Percentiles rank a stretch among this genome's conserved stretches.
Evolutionary conservation across 768 basidiomycete species (phyloP).

Genomic region (Psilocybe sp.): DNA sequence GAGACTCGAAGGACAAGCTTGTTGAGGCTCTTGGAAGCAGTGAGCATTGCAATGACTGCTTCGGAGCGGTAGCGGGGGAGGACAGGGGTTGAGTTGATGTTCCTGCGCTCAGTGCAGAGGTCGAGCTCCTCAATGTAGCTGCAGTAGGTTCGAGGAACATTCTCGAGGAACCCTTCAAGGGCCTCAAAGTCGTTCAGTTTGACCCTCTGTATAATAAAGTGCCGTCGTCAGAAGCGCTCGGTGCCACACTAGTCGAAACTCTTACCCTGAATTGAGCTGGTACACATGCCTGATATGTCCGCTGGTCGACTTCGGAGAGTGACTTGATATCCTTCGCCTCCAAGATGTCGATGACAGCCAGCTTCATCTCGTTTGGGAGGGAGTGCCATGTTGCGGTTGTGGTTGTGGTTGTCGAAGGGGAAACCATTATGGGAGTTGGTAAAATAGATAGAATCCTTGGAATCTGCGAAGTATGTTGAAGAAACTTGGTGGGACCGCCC

Average conservation of each 20-base stretch:
- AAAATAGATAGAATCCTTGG: too few relatives aligned
- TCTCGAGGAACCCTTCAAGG: constrained; percentile 48
- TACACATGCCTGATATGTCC: constrained; percentile 53
- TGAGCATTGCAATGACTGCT: constrained; percentile 47
- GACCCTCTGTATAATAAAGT: constrained; percentile 37
- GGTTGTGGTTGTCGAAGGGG: constrained; percentile 14
- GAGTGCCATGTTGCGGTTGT: constrained; percentile 44
- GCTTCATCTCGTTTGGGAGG: constrained; percentile 68
- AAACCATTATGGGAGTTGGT: too few relatives aligned
- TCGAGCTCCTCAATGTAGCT: constrained; percentile 53
- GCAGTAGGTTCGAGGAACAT: constrained; percentile 55
- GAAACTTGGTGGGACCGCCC: too few relatives aligned
- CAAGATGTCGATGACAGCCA: constrained; percentile 52
- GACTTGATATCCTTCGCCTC: constrained; percentile 39
- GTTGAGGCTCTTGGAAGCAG: constrained; percentile 43
- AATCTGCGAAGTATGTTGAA: too few relatives aligned
- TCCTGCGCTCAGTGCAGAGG: constrained; percentile 32
- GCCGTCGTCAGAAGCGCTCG: constrained; percentile 10
- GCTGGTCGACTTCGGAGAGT: constrained; percentile 46
- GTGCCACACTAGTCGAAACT: constrained; percentile 13
- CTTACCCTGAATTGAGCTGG: constrained; percentile 59
- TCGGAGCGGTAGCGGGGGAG: constrained; percentile 36
- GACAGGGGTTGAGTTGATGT: constrained; percentile 17
- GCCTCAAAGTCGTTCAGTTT: constrained; percentile 43
- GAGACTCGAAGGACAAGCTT: constrained; percentile 45